Conservation (phyloP, 371 early-diverging fungal genomes). For the Mucor lusitanicus region DNA sequence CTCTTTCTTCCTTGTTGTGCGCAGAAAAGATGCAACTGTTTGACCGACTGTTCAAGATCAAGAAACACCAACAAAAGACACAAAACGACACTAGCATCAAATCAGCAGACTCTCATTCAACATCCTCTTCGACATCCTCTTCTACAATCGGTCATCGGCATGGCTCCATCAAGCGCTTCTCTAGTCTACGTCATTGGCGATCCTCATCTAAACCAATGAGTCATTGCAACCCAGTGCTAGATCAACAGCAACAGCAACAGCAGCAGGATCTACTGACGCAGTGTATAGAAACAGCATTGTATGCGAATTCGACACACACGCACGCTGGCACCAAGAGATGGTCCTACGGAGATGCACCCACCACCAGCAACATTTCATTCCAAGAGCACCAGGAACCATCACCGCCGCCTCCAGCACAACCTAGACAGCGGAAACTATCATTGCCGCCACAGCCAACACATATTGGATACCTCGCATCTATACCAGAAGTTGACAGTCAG, state of each 20-base stretch:
- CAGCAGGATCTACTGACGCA: constrained; percentile 9
- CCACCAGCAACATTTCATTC: neutral
- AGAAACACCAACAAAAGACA: neutral
- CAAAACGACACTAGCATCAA: neutral
- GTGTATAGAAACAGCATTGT: constrained; percentile 15
- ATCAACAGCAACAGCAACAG: neutral
- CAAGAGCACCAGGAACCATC: neutral
- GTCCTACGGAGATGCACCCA: neutral
- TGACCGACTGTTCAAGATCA: constrained; percentile 4
- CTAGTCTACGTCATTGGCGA: constrained; percentile 3
- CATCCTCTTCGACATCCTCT: neutral
- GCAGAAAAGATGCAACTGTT: neutral
- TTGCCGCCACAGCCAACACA: constrained; percentile 5
- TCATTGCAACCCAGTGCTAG: neutral
- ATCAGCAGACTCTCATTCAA: neutral
- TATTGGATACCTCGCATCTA: constrained; percentile 11
- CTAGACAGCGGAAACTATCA: neutral
- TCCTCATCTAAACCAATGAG: neutral
- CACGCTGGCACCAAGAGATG: neutral
- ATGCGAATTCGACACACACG: neutral
- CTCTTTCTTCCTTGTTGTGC: neutral
- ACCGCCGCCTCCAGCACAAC: neutral
- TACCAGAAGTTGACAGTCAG: constrained; percentile 14
- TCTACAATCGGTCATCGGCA: neutral
- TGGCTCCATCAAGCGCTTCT: neutral